phyloP scores from a whole-genome alignment of 75 land plant genomes.

The Sequoia sempervirens region DNA sequence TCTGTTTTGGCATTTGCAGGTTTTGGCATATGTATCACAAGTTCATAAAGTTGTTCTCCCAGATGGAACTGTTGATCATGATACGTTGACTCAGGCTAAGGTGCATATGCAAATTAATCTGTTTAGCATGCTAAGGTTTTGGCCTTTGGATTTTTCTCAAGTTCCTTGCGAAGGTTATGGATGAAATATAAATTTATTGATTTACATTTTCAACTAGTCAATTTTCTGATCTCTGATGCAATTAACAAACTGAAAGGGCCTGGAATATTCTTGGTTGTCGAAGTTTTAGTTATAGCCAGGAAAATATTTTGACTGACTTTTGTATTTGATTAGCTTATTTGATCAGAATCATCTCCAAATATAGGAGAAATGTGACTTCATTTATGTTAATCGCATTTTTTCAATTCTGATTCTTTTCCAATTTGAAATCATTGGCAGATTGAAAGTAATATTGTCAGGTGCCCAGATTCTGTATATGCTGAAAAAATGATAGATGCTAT shows the following conservation, averaged over 20 bases:
- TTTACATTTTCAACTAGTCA: neutral
- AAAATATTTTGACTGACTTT: neutral
- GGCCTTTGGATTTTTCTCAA: neutral
- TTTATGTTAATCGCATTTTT: neutral
- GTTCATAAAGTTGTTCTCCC: conserved; percentile 92
- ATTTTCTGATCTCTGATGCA: neutral
- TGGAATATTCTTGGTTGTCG: neutral
- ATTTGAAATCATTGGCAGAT: conserved; percentile 41
- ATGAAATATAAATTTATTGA: neutral
- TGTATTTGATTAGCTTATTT: neutral
- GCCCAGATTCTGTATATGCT: conserved; percentile 85
- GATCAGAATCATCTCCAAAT: neutral
- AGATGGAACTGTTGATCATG: conserved; percentile 71
- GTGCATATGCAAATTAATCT: conserved; percentile 22
- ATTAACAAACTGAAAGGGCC: neutral
- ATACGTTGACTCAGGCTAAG: conserved; percentile 75
- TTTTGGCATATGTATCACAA: conserved; percentile 94
- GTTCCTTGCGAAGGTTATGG: neutral
- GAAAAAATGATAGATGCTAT: conserved; percentile 98
- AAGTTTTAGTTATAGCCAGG: neutral
- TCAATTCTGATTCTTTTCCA: neutral
- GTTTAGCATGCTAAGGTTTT: neutral
- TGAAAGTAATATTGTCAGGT: conserved; percentile 91
- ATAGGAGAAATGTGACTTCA: neutral
- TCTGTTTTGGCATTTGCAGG: conserved; percentile 28